Base-by-base conservation (phyloP, 208 protist species). In the Leishmania tarentolae region DNA sequence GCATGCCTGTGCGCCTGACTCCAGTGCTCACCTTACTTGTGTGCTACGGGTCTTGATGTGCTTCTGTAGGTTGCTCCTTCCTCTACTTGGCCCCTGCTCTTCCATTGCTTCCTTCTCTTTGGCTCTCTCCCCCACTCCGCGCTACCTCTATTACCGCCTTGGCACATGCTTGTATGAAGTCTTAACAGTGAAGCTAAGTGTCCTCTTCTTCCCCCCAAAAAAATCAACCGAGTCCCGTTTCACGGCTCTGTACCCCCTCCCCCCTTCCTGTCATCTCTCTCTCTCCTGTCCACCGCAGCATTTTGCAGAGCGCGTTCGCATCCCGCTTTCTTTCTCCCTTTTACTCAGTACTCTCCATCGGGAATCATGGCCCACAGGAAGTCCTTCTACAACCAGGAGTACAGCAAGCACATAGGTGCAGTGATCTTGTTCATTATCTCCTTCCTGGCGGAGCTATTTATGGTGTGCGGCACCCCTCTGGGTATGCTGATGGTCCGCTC, bases 331-430 rank as follows among this genome's bases (percentile, higher is more conserved):
- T 59, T 6, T 66, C 53, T 11, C 44, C 17, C 56, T 42, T 40
- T 53, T 74, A 19, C n/a, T 61, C n/a, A 68, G 37, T 53, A 7
- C 31, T 28, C 40, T 3, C n/a, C 53, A n/a, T 53, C 74, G 24
- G 50, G 42, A 74, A 84, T 28, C 75, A 93, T 92, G 91, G 86
- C 81, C 56, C 88, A 87, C 78, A 77, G 73, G 53, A 85, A 87
- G 79, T 15, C 68, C 57, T 92, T 95, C 84, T 94, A 86, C 74
- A 47, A 89, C 31, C 61, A 88, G 71, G 84, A 91, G 42, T 93
- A 94, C 83, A 28, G 37, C n/a, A 53, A 65, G 56, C 90, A 92
- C 87, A 78, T 90, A 35, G 90, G 92, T 47, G 92, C 90, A 11
- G 86, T 80, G 35, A 86, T 91, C 69, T 59, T 91, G 69, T 70